Evolutionary conservation across 257 asterid species (phyloP).

Genomic region (Apocynum venetum): DNA sequence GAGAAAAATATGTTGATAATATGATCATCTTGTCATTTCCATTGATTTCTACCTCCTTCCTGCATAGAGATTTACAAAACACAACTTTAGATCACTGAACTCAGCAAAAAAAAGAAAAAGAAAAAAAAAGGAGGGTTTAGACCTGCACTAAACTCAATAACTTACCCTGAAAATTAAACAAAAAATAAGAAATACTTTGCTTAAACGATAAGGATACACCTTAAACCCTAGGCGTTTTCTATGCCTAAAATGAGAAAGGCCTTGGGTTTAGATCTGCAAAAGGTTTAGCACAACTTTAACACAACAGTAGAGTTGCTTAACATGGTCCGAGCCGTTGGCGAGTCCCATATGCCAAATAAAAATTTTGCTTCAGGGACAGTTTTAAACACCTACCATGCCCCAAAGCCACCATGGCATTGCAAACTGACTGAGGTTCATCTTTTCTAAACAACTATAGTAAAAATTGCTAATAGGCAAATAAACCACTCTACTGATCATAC

Average conservation of each 20-base stretch:
- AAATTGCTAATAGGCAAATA: not conserved
- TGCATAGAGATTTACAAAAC: conserved; percentile 28
- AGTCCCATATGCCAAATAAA: not conserved
- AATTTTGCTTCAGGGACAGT: not conserved
- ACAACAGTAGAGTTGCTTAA: not conserved
- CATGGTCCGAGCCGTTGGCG: too few relatives aligned
- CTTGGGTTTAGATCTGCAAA: not conserved
- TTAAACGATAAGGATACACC: not conserved
- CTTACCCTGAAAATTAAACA: not conserved
- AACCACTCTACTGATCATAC: conserved; percentile 38
- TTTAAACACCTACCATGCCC: not conserved
- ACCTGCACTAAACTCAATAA: not conserved
- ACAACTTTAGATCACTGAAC: not conserved
- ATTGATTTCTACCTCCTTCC: conserved; percentile 64
- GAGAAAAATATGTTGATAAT: conserved; percentile 59
- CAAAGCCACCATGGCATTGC: not conserved
- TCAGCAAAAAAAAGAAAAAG: not conserved
- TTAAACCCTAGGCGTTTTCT: not conserved
- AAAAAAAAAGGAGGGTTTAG: not conserved
- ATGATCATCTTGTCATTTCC: conserved; percentile 38
- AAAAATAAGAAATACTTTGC: too few relatives aligned
- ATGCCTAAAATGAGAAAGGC: not conserved
- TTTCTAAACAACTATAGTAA: not conserved
- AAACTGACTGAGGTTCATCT: not conserved
- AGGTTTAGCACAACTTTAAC: not conserved